Evolutionary conservation across 495 filamentous ascomycete species (phyloP).

Genomic region (Neurospora africana): DNA sequence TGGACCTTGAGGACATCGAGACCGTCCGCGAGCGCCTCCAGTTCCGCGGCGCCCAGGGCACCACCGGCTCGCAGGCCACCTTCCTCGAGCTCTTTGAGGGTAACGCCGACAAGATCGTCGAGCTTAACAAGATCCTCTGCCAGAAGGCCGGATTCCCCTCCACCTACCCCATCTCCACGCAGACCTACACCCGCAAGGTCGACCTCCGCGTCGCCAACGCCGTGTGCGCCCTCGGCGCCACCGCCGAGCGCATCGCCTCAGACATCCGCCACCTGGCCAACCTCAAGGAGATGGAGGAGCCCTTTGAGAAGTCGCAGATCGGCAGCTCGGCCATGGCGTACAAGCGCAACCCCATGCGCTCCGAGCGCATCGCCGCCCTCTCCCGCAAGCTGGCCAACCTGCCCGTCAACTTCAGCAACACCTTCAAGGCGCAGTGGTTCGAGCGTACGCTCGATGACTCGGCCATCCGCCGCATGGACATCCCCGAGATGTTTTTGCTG

Average conservation of each 20-base stretch:
- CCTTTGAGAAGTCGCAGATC: slow-evolving; percentile 74
- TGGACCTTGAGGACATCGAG: slow-evolving; percentile 78
- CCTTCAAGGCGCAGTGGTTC: slow-evolving; percentile 77
- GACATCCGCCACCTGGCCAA: slow-evolving; percentile 72
- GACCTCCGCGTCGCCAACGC: slow-evolving; percentile 74
- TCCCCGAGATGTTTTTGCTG: slow-evolving; percentile 69
- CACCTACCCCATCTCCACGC: slow-evolving; percentile 63
- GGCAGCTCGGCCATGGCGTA: slow-evolving; percentile 59
- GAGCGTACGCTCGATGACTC: slow-evolving; percentile 52
- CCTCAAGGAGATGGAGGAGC: slow-evolving; percentile 70
- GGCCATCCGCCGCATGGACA: slow-evolving; percentile 35
- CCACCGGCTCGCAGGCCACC: slow-evolving; percentile 47
- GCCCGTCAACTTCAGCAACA: slow-evolving; percentile 60
- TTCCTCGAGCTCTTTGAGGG: slow-evolving; percentile 69
- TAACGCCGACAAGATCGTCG: slow-evolving; percentile 67
- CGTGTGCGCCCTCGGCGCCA: slow-evolving; percentile 72
- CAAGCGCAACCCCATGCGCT: slow-evolving; percentile 73
- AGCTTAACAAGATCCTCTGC: slow-evolving; percentile 56
- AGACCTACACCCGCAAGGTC: slow-evolving; percentile 63
- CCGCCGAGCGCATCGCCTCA: slow-evolving; percentile 54
- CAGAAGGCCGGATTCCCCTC: slow-evolving; percentile 74
- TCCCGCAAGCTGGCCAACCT: slow-evolving; percentile 59
- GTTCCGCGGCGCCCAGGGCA: slow-evolving; percentile 51
- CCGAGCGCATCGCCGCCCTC: slow-evolving; percentile 71
- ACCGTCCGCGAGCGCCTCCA: slow-evolving; percentile 59